Percentiles rank a stretch among this genome's conserved stretches.
Evolutionary conservation across 768 basidiomycete species (phyloP).

Genomic region (Lactarius quietus): DNA sequence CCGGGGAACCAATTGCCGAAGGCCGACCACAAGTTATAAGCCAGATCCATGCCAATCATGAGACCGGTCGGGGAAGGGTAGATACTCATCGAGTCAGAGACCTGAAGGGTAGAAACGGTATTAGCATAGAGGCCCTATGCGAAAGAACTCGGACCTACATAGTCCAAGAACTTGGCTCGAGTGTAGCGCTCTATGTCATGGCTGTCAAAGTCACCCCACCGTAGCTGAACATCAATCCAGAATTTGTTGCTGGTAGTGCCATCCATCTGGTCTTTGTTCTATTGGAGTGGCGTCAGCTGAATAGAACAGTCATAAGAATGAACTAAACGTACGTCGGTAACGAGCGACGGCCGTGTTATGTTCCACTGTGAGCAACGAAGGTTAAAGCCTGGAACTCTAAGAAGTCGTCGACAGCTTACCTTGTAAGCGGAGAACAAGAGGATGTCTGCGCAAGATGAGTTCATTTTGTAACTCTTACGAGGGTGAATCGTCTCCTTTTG

Average conservation of each 20-base stretch:
- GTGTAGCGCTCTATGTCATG: conserved; percentile 99
- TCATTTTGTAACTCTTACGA: conserved; percentile 99
- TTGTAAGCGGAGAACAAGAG: conserved; percentile 94
- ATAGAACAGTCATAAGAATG: background rate
- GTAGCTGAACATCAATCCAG: conserved; percentile 94
- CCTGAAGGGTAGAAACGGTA: conserved; percentile 39
- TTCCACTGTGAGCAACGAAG: conserved; percentile 66
- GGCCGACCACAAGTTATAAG: conserved; percentile 97
- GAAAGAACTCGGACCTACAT: conserved; percentile 48
- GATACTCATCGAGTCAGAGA: conserved; percentile 97
- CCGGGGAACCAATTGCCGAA: conserved; percentile 99
- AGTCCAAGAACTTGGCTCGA: conserved; percentile 98
- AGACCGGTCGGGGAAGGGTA: conserved; percentile 99
- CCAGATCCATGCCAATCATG: conserved; percentile 98
- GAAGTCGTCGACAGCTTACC: conserved; percentile 33
- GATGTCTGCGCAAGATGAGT: conserved; percentile 99
- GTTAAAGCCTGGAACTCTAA: conserved; percentile 8
- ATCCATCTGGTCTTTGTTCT: conserved; percentile 93
- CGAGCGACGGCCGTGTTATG: conserved; percentile 91
- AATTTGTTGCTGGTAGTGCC: conserved; percentile 99
- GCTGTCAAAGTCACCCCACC: conserved; percentile 98
- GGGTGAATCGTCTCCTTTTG: conserved; percentile 99
- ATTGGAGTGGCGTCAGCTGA: conserved; percentile 23
- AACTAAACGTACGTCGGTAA: conserved; percentile 72
- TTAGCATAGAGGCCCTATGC: background rate